Evolutionary conservation across 257 asterid species (phyloP), one percentile per base, ranked within the genome.

Genomic region (Verbascum thapsus): DNA sequence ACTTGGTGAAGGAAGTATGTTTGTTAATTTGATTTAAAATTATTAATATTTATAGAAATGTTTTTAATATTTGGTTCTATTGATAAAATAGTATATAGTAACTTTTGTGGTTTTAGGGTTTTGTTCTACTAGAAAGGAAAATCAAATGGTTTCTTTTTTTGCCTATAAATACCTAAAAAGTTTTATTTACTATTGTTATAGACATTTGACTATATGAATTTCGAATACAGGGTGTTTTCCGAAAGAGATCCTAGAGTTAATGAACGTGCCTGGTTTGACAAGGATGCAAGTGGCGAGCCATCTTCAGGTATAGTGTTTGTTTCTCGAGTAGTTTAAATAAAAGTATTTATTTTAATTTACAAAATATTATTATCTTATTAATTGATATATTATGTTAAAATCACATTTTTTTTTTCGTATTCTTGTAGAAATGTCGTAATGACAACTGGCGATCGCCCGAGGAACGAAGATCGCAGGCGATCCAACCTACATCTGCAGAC

Each of bases 241-340:
- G 0, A 78, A 64, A 48, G 81, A 78, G 53, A 78, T 81, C 12
- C 53, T 72, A 6, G 77, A 66, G 58, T 10, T 68, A 3, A 81
- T 81, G 86, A 30, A 81, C 8, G 78, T 69, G 17, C 81, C 86
- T 6, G 86, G 78, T 4, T 63, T 81, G 1, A 81, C 83, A 7
- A 77, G 86, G 63, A 81, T 81, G 81, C 83, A 81, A 77, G 86
- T 81, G 3, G 81, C 86, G 0, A 81, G 86, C 48, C 86, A 81
- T 60, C 77, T 81, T 5, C 86, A 81, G 86, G 86, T 81, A 1
- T n/a, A n/a, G n/a, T n/a, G n/a, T n/a, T 81, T 9, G 52, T 41
- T 35, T 55, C 5, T 39, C 0, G 15, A 20, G 1, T 12, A n/a
- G 12, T 20, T 12, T 3, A 26, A 2, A 26, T 26, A 26, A 26